Base-by-base conservation (phyloP, 2,329 filamentous ascomycete species). In the Diaporthe destruens region DNA sequence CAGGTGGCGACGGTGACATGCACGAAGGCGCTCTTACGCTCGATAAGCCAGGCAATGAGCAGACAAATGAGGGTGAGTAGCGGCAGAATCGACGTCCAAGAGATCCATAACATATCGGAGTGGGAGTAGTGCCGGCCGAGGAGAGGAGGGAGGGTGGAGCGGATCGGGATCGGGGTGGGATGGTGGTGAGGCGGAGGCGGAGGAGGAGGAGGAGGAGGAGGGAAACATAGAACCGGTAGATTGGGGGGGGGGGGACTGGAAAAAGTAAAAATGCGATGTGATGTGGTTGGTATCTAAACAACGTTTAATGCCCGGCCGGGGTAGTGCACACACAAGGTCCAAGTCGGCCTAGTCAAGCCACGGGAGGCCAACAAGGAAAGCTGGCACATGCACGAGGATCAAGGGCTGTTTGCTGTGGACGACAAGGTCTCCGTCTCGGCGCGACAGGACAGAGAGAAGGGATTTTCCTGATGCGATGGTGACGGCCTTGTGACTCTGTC, bases 81-180 rank as follows among this genome's bases (percentile, higher is more conserved):
- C 76, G 84, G 82, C 79, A 85, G 81, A 77, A 82, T 79, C 76
- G 80, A 80, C 79, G 84, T 82, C 83, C 82, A 85, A 83, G 82
- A 82, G 81, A 80, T 83, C 84, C 84, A 86, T 86, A 82, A 85
- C 84, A 86, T 86, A 82, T 81, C 84, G 84, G 77, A 80, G 75
- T 76, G 80, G 66, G 78, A 80, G 74, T 68, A 78, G 76, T 70
- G 78, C 78, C 77, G 76, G 76, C 76, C 76, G 76, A 76, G 75
- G 77, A 69, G 65, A 69, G 67, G 65, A 69, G 71, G 69, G 67
- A 67, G 56, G 61, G 61, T 72, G 61, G 67, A 72, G 71, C 71
- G 65, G 71, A 68, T 74, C 69, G 72, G 56, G 71, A 57, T 74
- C 69, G 72, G 56, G 67, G 53, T 74, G 72, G 70, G 70, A 72